Evolutionary conservation across 2,329 filamentous ascomycete genomes (phyloP), one percentile per base, ranked within the genome.

Genomic region (Byssothecium circinans): DNA sequence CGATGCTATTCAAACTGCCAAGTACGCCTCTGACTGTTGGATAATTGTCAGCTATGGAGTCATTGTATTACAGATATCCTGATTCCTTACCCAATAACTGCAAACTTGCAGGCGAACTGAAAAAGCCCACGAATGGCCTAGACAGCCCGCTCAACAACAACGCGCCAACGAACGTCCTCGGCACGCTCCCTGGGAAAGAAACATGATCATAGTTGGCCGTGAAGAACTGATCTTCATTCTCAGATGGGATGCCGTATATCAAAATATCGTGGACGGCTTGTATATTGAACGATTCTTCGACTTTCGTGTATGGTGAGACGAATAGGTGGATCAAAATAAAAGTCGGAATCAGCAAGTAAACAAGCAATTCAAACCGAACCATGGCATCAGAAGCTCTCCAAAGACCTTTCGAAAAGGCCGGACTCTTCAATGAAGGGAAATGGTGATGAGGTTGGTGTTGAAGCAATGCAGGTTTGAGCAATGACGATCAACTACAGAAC

Each of bases 211-310:
- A 99, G 41, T 82, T 75, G 3, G 76, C 65, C 14, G 77, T 78
- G 14, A 94, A 74, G 32, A 77, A 80, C 11, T 76, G 68, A 42
- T 75, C 65, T 14, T 80, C 68, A 57, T 85, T 76, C 17, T 72
- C 67, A 1, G 76, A 79, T 0, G 89, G 89, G 1, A 89, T 83
- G 19, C 91, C 91, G 68, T 94, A 90, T 30, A 82, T 81, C 50
- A 96, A 72, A 29, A 99, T 87, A 69, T 99, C 94, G 71, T 97
- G 94, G 2, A 85, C 82, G 5, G 94, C 94, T 71, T 99, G 94
- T 49, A 97, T 84, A 70, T 96, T 96, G 81, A 99, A 97, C 0
- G 92, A 97, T 73, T 99, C 94, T 71, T 99, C 94, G 50, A 99
- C 94, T 72, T 99, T 99, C 47, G 91, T 96, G 75, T 95, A 92